These are phyloP conservation scores for Penicillium samsonianum DNA, from an alignment of 495 filamentous ascomycete species.

Conservation along the genomic window DNA sequence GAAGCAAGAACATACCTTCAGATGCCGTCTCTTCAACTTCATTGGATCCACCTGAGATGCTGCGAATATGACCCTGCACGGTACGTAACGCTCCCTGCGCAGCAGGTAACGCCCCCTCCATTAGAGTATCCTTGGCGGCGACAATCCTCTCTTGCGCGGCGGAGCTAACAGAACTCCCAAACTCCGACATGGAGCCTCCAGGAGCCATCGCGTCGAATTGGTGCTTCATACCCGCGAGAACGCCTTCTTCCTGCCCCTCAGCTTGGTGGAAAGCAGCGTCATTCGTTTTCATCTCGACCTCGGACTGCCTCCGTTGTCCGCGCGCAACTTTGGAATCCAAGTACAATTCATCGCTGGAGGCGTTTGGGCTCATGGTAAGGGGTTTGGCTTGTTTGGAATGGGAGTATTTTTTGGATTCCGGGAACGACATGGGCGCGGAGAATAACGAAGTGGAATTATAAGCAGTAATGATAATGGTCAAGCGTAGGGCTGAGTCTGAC, in stretches of 20 bases:
- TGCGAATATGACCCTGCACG: not conserved
- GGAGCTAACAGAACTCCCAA: slow-evolving; percentile 9
- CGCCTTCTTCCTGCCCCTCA: slow-evolving; percentile 2
- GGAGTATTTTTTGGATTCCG: not conserved
- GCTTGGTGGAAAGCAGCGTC: not conserved
- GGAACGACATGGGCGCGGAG: not conserved
- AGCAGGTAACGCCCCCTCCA: slow-evolving; percentile 7
- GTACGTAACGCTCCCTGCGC: slow-evolving; percentile 10
- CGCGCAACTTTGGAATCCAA: not conserved
- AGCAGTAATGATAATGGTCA: slow-evolving; percentile 15
- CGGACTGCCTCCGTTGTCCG: slow-evolving; percentile 2
- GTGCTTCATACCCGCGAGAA: slow-evolving; percentile 11
- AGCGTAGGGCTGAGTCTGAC: slow-evolving; percentile 25
- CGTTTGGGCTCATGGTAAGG: not conserved
- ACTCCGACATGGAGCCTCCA: slow-evolving; percentile 7
- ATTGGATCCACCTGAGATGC: not conserved
- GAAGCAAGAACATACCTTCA: not conserved
- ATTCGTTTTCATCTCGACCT: not conserved
- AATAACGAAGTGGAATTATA: not conserved
- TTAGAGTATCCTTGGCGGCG: slow-evolving; percentile 11
- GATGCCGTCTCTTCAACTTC: not conserved
- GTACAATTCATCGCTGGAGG: not conserved
- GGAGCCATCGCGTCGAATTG: slow-evolving; percentile 6
- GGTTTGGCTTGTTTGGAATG: not conserved
- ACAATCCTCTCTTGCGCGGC: slow-evolving; percentile 6